phyloP scores from a whole-genome alignment of 306 rosid genomes.

The Macrotyloma uniflorum region DNA sequence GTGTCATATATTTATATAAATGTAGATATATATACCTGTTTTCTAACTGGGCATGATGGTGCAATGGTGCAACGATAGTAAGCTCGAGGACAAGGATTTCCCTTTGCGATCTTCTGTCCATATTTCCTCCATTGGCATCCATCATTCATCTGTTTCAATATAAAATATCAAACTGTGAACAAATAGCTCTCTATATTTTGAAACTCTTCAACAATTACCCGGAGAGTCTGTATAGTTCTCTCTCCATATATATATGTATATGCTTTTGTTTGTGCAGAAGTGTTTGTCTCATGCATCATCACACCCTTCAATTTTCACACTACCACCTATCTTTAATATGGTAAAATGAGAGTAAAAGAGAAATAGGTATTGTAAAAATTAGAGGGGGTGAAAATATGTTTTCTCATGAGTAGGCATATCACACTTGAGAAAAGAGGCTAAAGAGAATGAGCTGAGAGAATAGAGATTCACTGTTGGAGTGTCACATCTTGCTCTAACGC shows the following conservation, averaged over 20 bases:
- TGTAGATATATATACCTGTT: constrained; percentile 53
- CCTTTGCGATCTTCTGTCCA: constrained; percentile 94
- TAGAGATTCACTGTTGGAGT: constrained; percentile 70
- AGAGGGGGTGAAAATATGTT: background rate
- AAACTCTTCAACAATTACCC: background rate
- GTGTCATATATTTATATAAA: too few species aligned
- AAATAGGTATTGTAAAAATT: background rate
- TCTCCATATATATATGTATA: too few species aligned
- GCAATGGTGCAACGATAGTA: constrained; percentile 95
- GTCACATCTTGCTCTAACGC: constrained; percentile 84
- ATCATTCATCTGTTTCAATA: constrained; percentile 69
- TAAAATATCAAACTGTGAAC: constrained; percentile 6
- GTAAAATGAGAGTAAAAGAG: too few species aligned
- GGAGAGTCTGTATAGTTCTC: too few species aligned
- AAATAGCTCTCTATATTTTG: constrained; percentile 9
- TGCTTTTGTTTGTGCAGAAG: too few species aligned
- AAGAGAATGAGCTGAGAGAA: background rate
- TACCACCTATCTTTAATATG: too few species aligned
- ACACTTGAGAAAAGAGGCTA: background rate
- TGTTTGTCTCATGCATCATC: too few species aligned
- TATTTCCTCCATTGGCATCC: constrained; percentile 99
- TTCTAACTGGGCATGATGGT: constrained; percentile 84
- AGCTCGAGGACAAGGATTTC: constrained; percentile 97
- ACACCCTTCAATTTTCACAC: too few species aligned
- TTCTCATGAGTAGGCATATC: background rate